Conservation (phyloP, 257 asterid species). For the Osmanthus fragrans region DNA sequence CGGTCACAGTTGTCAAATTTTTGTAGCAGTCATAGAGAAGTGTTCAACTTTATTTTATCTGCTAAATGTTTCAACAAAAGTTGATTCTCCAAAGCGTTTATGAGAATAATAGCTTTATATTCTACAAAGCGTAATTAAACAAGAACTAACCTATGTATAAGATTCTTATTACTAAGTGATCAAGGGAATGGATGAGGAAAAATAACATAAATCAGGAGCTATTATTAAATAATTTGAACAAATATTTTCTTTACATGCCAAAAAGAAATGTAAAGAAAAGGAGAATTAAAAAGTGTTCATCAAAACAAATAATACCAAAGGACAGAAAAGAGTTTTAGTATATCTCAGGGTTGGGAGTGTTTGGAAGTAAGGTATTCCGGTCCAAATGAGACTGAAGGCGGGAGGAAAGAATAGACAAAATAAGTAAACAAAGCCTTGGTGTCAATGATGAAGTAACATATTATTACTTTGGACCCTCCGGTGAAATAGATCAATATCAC, state of each 20-base stretch:
- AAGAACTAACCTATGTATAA: conserved; percentile 1
- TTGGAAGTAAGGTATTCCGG: neutral
- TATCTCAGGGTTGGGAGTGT: neutral
- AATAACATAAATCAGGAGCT: neutral
- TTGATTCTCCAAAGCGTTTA: neutral
- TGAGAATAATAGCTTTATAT: conserved; percentile 2
- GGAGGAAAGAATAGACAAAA: neutral
- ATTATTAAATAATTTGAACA: neutral
- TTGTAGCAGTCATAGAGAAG: neutral
- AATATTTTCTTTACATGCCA: neutral
- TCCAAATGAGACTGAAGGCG: neutral
- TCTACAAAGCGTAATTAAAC: neutral
- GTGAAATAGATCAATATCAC: neutral
- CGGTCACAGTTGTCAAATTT: conserved; percentile 6
- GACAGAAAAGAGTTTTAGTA: neutral
- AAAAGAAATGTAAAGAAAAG: neutral
- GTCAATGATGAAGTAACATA: neutral
- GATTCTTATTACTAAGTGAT: neutral
- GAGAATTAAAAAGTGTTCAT: neutral
- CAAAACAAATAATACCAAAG: neutral
- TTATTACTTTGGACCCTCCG: neutral
- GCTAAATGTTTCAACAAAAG: conserved; percentile 1
- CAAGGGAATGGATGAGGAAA: neutral
- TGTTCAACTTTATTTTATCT: conserved; percentile 11
- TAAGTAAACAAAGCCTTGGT: neutral